phyloP scores from a whole-genome alignment of 2,329 filamentous ascomycete genomes.

The Alternaria sp. region DNA sequence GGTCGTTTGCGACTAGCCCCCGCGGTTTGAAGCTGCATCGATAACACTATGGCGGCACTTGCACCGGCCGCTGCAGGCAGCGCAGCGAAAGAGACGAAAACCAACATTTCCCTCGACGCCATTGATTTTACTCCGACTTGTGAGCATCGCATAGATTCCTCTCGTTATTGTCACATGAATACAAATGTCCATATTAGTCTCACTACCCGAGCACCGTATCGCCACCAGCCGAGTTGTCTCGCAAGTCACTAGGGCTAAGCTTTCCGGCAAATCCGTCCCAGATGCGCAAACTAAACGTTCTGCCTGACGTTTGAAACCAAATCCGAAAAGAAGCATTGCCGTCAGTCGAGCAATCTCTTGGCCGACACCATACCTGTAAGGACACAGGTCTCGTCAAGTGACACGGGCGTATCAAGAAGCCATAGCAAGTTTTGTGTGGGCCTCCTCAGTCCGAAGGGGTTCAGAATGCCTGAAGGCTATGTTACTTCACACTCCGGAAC shows the following conservation, averaged over 20 bases:
- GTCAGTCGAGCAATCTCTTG: slow-evolving; percentile 27
- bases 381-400: slow-evolving; percentile 16
- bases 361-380: slow-evolving; percentile 34
- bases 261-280: slow-evolving; percentile 22
- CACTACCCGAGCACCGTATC: slow-evolving; percentile 1
- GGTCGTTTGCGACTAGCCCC: neutral
- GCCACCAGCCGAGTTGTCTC: slow-evolving; percentile 8
- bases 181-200: neutral
- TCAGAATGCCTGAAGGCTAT: slow-evolving; percentile 13
- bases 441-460: neutral
- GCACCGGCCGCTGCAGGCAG: neutral
- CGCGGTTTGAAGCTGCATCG: neutral
- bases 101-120: neutral
- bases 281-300: slow-evolving; percentile 34
- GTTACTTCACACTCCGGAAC: neutral
- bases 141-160: neutral
- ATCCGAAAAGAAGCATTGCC: slow-evolving; percentile 26
- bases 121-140: neutral
- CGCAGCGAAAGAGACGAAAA: neutral
- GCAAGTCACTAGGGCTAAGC: slow-evolving; percentile 17
- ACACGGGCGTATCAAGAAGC: slow-evolving; percentile 14
- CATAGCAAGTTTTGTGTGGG: neutral
- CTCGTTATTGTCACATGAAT: neutral
- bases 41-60: neutral
- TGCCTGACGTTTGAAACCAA: slow-evolving; percentile 37